These are phyloP conservation scores for Platismatia glauca DNA, from an alignment of 495 filamentous ascomycete species.

Conservation along the genomic window DNA sequence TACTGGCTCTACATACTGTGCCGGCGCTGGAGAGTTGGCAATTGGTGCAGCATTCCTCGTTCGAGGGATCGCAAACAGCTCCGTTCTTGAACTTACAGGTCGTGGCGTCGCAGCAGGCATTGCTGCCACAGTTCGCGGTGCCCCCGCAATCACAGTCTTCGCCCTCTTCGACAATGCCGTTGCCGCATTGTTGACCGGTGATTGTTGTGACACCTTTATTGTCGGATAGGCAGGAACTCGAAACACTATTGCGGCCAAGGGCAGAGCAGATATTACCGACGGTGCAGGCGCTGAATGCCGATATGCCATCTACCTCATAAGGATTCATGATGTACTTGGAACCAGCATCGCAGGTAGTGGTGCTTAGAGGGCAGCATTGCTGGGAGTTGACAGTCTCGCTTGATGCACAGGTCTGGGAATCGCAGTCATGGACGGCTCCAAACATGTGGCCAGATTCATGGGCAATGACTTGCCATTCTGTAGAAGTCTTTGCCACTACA, in stretches of 20 bases:
- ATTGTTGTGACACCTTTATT: constrained; percentile 84
- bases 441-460: constrained; percentile 95
- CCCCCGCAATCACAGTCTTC: constrained; percentile 98
- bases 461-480: constrained; percentile 94
- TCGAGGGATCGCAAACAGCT: constrained; percentile 79
- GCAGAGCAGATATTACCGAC: constrained; percentile 96
- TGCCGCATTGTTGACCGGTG: constrained; percentile 79
- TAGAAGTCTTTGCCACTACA: constrained; percentile 74
- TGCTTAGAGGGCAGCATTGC: constrained; percentile 76
- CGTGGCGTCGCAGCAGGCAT: constrained; percentile 73
- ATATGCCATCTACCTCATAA: constrained; percentile 62
- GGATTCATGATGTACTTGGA: constrained; percentile 92
- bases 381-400: constrained; percentile 53
- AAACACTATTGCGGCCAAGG: constrained; percentile 68
- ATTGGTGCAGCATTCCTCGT: constrained; percentile 77
- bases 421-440: constrained; percentile 93
- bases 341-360: constrained; percentile 62
- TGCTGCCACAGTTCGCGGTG: constrained; percentile 53
- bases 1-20: constrained; percentile 70
- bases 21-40: constrained; percentile 63
- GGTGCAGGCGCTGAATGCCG: constrained; percentile 73
- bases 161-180: constrained; percentile 89
- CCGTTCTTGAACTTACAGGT: constrained; percentile 79
- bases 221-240: constrained; percentile 63
- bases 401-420: constrained; percentile 51